A percentile compares a stretch with the other conserved stretches of the same genome.
Evolutionary conservation across 495 filamentous ascomycete species (phyloP).

Genomic region (Pseudotulostoma volvatum): DNA sequence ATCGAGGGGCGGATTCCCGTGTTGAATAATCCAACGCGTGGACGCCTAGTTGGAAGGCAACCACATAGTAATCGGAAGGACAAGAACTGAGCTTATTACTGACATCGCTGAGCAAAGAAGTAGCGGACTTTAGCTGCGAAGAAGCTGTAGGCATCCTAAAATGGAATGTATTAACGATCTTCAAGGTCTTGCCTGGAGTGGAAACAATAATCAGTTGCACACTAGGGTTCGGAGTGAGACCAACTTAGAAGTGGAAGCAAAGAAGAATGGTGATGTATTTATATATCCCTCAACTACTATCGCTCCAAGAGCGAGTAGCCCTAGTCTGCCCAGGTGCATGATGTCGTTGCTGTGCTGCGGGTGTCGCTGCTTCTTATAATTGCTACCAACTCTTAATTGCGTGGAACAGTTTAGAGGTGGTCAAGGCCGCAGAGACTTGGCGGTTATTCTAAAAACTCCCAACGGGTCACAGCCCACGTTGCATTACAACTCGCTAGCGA

Average conservation of each 20-base stretch:
- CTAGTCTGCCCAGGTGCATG: constrained; percentile 46
- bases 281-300: constrained; percentile 51
- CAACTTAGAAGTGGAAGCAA: constrained; percentile 67
- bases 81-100: constrained; percentile 41
- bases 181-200: too few relatives aligned
- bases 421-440: too few relatives aligned
- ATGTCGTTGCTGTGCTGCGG: constrained; percentile 14
- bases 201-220: too few relatives aligned
- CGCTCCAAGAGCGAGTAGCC: constrained; percentile 44
- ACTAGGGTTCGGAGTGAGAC: too few relatives aligned
- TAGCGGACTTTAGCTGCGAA: constrained; percentile 26
- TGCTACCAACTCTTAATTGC: too few relatives aligned
- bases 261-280: constrained; percentile 73
- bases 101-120: constrained; percentile 18
- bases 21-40: constrained; percentile 47
- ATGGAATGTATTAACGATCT: too few relatives aligned
- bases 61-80: constrained; percentile 59
- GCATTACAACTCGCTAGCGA: too few relatives aligned
- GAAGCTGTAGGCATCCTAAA: constrained; percentile 29
- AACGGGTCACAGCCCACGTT: too few relatives aligned
- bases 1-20: constrained; percentile 38
- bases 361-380: too few relatives aligned
- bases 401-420: too few relatives aligned
- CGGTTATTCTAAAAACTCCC: too few relatives aligned
- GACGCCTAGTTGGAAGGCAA: constrained; percentile 65